Base-by-base conservation (phyloP, 2,329 filamentous ascomycete species). In the Pyrenochaeta sp. region DNA sequence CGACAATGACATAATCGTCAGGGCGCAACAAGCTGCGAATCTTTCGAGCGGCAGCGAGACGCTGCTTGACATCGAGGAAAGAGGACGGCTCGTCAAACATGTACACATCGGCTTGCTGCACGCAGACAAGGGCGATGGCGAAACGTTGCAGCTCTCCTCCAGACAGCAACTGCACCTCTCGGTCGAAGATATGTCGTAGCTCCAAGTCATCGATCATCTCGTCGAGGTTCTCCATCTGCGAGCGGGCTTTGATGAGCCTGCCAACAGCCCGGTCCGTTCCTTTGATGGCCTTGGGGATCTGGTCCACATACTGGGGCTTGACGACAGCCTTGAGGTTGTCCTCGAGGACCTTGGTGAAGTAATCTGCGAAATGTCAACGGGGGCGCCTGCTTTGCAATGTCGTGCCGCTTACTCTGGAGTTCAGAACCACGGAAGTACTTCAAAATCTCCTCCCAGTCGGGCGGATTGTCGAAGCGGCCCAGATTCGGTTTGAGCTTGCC, bases 21-120 rank as follows among this genome's bases (percentile, higher is more conserved):
- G 92, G 87, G 42, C 91, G 86, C 49, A 97, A 86, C 44, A 99
- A 87, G 60, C 91, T 93, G 64, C 95, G 92, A 69, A 99, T 98
- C 67, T 96, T 91, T 67, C 90, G 87, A 68, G 92, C 94, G 60
- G 96, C 95, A 66, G 90, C 90, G 65, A 99, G 83, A 88, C 95
- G 91, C 81, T 99, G 95, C 85, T 98, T 98, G 75, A 99, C 95
- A 90, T 99, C 96, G 53, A 99, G 86, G 79, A 97, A 99, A 32
- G 95, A 99, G 35, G 94, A 98, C 15, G 96, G 96, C 82, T 99
- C 95, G 78, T 99, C 95, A 72, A 99, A 99, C 95, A 99, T 98
- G 84, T 99, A 99, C 81, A 77, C 74, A 76, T 99, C 95, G 66
- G 94, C 94, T 71, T 96, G 88, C 77, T 98, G 94, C 18, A 98